Base-by-base conservation (phyloP, 306 rosid genomes). In the Cucurbita argyrosperma region DNA sequence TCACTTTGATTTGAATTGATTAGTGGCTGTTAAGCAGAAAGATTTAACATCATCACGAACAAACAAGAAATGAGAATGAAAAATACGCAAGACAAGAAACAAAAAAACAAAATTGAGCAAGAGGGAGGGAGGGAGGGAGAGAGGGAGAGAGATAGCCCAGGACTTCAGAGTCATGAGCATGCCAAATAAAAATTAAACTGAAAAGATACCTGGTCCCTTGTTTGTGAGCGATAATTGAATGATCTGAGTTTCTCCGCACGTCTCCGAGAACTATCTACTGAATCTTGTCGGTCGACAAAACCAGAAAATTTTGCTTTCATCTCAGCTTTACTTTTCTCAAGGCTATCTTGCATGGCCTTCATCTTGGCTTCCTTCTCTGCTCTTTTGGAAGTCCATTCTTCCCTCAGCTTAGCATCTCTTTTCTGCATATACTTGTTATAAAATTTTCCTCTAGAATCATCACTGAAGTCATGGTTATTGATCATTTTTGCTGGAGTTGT, bases 361-460 rank as follows among this genome's bases (percentile, higher is more conserved):
- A 95, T 82, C 91, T 89, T 90, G 67, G 96, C 99, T 86, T 91
- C 97, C 80, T 89, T 95, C 87, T 87, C 96, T 71, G 84, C 88
- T 82, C 96, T 80, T n/a, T 87, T 91, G 64, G 86, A 81, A 74
- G 82, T 83, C 97, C 97, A 95, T 64, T 91, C 97, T 74, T 91
- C 93, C 78, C 82, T 87, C 77, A 95, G 84, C 80, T 91, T 95
- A 76, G 97, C 93, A 74, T 95, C 89, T 85, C 99, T 91, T 84
- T 91, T 95, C 80, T 88, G 92, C 96, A 87, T 87, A 74, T 95
- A 95, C 80, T 72, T 91, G 53, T 85, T 95, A 75, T 95, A 95
- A 62, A 88, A 88, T 57, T 89, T 89, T 62, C 99, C 99, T 84
- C 94, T 91, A 47, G 96, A 88, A 65, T 87, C 90, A 75, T 89